Evolutionary conservation across 257 asterid genomes (phyloP).

Genomic region (Ligustrum vulgare): DNA sequence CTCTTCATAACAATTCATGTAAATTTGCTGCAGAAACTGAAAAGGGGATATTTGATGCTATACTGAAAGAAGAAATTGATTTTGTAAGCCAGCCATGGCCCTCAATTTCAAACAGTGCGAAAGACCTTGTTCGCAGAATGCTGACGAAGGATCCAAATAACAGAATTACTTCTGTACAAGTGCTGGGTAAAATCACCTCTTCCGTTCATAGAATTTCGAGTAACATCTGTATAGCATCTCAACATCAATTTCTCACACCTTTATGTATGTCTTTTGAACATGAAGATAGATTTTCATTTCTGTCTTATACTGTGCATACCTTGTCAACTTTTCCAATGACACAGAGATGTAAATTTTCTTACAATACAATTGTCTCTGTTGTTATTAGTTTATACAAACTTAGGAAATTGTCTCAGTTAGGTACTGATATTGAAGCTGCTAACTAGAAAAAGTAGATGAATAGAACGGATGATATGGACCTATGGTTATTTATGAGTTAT

Average conservation of each 20-base stretch:
- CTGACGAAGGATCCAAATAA: slow-evolving; percentile 76
- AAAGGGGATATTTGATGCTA: slow-evolving; percentile 89
- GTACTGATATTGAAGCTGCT: neutral
- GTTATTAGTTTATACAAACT: too few species aligned
- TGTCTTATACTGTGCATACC: neutral
- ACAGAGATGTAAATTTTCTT: neutral
- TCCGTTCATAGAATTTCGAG: slow-evolving; percentile 19
- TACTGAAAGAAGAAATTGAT: slow-evolving; percentile 81
- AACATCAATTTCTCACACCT: neutral
- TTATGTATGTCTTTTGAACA: neutral
- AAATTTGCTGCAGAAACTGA: slow-evolving; percentile 69
- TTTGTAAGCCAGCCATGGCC: slow-evolving; percentile 93
- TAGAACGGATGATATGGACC: too few species aligned
- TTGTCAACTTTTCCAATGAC: neutral
- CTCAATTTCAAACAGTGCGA: slow-evolving; percentile 66
- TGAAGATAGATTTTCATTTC: neutral
- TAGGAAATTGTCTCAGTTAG: too few species aligned
- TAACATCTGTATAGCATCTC: slow-evolving; percentile 10
- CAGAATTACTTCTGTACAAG: slow-evolving; percentile 78
- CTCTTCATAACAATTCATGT: slow-evolving; percentile 17
- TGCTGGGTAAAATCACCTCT: slow-evolving; percentile 58
- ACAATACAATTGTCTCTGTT: neutral
- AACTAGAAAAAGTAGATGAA: neutral
- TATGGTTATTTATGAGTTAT: neutral
- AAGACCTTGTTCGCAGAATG: slow-evolving; percentile 83